phyloP scores from a whole-genome alignment of 352 stramenopile species.

The Globisporangium cylindrosporum region DNA sequence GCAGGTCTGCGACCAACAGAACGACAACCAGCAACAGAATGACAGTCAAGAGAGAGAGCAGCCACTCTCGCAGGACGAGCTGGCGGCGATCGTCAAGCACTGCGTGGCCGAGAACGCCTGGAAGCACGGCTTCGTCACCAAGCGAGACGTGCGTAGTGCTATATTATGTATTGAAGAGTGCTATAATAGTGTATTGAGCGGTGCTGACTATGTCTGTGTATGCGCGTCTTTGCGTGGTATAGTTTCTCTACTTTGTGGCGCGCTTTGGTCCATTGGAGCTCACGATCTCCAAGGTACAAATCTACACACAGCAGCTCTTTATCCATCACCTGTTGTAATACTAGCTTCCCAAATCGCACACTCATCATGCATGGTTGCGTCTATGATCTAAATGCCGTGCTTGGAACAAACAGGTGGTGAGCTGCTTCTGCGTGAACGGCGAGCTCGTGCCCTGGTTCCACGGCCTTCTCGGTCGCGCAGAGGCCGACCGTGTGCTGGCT shows the following conservation, averaged over 20 bases:
- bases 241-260: conserved; percentile 65
- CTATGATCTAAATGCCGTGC: not conserved
- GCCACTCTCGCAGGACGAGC: conserved; percentile 55
- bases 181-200: not conserved
- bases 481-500: conserved; percentile 45
- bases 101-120: conserved; percentile 44
- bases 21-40: conserved; percentile 17
- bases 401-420: conserved; percentile 29
- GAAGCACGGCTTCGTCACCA: conserved; percentile 40
- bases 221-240: not conserved
- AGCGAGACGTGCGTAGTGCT: conserved; percentile 31
- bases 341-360: not conserved
- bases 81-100: conserved; percentile 51
- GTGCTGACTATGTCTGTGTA: conserved; percentile 4
- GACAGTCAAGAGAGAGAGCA: not conserved
- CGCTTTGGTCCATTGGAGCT: conserved; percentile 69
- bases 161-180: not conserved
- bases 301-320: not conserved
- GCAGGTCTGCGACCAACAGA: conserved; percentile 30
- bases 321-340: not conserved
- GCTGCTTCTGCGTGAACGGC: conserved; percentile 53
- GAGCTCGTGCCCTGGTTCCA: conserved; percentile 79
- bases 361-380: not conserved
- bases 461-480: conserved; percentile 44
- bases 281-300: conserved; percentile 40